Evolutionary conservation across 2,329 filamentous ascomycete genomes (phyloP).

Genomic region (Ascochyta viciae-villosae): DNA sequence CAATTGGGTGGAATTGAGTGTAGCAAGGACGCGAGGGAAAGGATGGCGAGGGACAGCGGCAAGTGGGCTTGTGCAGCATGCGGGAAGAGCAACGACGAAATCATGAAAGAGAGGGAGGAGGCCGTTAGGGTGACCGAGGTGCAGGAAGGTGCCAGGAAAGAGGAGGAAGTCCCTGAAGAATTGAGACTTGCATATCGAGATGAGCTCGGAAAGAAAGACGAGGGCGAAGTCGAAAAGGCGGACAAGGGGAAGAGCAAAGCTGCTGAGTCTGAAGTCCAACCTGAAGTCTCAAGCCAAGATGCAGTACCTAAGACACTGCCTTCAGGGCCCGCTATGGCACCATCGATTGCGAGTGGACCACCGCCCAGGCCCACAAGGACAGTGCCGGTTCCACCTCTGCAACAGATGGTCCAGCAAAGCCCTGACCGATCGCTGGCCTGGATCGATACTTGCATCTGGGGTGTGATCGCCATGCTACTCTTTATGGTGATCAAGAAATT

Average conservation of each 20-base stretch:
- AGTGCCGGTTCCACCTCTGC: slow-evolving; percentile 16
- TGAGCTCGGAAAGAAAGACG: slow-evolving; percentile 62
- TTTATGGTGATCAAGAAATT: slow-evolving; percentile 69
- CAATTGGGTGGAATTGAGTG: slow-evolving; percentile 91
- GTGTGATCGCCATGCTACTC: slow-evolving; percentile 71
- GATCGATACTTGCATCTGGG: slow-evolving; percentile 82
- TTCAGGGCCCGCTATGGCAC: background rate
- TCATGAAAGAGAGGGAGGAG: slow-evolving; percentile 74
- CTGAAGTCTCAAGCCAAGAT: background rate
- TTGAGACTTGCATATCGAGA: slow-evolving; percentile 75
- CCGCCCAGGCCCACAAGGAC: slow-evolving; percentile 25
- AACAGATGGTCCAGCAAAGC: slow-evolving; percentile 35
- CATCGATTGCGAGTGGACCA: background rate
- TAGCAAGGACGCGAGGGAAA: slow-evolving; percentile 65
- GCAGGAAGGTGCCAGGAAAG: slow-evolving; percentile 51
- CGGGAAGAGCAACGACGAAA: slow-evolving; percentile 73
- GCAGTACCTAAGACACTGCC: slow-evolving; percentile 17
- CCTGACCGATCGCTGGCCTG: slow-evolving; percentile 70
- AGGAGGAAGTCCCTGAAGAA: slow-evolving; percentile 60
- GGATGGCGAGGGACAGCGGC: slow-evolving; percentile 72
- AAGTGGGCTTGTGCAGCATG: slow-evolving; percentile 75
- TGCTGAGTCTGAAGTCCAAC: slow-evolving; percentile 6
- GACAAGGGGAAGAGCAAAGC: slow-evolving; percentile 35
- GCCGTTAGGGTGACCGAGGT: slow-evolving; percentile 57
- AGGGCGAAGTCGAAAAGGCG: slow-evolving; percentile 16